A percentile compares a stretch with the other conserved stretches of the same genome.
These are phyloP conservation scores for Novymonas esmeraldas DNA, from an alignment of 208 protist species.

Conservation along the genomic window DNA sequence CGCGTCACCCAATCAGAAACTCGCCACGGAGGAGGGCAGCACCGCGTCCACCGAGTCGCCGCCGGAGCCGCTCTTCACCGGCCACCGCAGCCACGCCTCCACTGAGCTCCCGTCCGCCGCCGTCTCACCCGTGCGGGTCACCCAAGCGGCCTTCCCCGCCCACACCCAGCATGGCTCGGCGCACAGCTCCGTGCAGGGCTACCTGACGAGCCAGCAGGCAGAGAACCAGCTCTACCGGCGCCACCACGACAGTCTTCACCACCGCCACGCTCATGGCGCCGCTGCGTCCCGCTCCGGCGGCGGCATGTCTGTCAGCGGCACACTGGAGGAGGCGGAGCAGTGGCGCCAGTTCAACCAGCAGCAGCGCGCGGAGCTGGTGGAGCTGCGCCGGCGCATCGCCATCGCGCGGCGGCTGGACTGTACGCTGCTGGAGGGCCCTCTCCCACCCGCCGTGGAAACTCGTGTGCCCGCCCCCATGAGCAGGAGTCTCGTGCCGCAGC, in stretches of 20 bases:
- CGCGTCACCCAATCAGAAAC: slow-evolving; percentile 8
- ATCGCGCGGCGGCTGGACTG: slow-evolving; percentile 41
- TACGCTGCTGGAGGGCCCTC: slow-evolving; percentile 28
- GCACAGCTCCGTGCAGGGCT: neutral
- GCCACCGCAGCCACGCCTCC: slow-evolving; percentile 8
- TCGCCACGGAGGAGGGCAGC: slow-evolving; percentile 11
- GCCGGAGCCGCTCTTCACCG: slow-evolving; percentile 12
- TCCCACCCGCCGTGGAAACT: neutral
- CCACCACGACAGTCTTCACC: no score
- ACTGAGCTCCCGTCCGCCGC: slow-evolving; percentile 1
- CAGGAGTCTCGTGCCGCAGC: neutral
- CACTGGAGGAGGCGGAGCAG: slow-evolving; percentile 26
- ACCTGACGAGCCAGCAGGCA: slow-evolving; percentile 6
- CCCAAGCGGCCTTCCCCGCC: neutral
- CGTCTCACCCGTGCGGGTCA: neutral
- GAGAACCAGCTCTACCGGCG: slow-evolving; percentile 12
- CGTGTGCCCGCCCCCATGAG: neutral
- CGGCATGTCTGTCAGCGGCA: neutral
- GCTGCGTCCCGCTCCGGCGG: no score
- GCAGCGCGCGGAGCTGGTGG: slow-evolving; percentile 48
- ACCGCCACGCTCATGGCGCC: no score
- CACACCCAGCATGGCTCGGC: neutral
- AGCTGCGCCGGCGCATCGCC: slow-evolving; percentile 40
- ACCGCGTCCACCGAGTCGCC: slow-evolving; percentile 5
- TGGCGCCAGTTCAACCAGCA: slow-evolving; percentile 64